A percentile compares a stretch with the other conserved stretches of the same genome.
Evolutionary conservation across 345 rosid genomes (phyloP).

Genomic region (Citropsis articulata): DNA sequence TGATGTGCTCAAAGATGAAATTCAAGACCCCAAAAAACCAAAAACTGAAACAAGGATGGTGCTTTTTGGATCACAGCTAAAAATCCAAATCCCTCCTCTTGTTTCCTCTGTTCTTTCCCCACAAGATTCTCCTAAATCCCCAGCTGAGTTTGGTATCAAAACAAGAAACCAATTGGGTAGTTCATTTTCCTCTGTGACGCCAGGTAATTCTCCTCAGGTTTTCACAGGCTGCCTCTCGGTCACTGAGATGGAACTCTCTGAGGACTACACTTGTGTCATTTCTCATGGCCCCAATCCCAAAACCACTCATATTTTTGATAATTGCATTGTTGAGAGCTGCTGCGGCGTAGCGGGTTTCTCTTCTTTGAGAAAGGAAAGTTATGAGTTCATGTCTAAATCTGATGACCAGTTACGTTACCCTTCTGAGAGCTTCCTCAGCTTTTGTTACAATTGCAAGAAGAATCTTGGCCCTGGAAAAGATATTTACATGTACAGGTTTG

Average conservation of each 20-base stretch:
- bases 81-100: slow-evolving; percentile 68
- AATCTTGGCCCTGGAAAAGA: slow-evolving; percentile 75
- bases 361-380: slow-evolving; percentile 24
- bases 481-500: slow-evolving; percentile 92
- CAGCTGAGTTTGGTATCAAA: slow-evolving; percentile 66
- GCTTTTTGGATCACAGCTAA: slow-evolving; percentile 75
- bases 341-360: slow-evolving; percentile 48
- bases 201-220: slow-evolving; percentile 32
- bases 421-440: slow-evolving; percentile 70
- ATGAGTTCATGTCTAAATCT: slow-evolving; percentile 18
- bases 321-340: slow-evolving; percentile 70
- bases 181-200: slow-evolving; percentile 30
- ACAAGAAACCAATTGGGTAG: slow-evolving; percentile 47
- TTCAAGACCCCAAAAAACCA: slow-evolving; percentile 29
- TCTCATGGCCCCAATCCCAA: slow-evolving; percentile 80
- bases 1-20: slow-evolving; percentile 53
- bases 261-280: slow-evolving; percentile 92
- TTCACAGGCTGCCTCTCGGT: slow-evolving; percentile 50
- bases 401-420: slow-evolving; percentile 24
- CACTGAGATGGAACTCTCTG: slow-evolving; percentile 75
- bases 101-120: slow-evolving; percentile 30
- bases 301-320: slow-evolving; percentile 84
- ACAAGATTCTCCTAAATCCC: slow-evolving; percentile 44
- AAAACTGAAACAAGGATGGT: slow-evolving; percentile 53
- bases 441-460: slow-evolving; percentile 74